phyloP scores from a whole-genome alignment of 768 basidiomycete species.

The Suillus tomentosus region DNA sequence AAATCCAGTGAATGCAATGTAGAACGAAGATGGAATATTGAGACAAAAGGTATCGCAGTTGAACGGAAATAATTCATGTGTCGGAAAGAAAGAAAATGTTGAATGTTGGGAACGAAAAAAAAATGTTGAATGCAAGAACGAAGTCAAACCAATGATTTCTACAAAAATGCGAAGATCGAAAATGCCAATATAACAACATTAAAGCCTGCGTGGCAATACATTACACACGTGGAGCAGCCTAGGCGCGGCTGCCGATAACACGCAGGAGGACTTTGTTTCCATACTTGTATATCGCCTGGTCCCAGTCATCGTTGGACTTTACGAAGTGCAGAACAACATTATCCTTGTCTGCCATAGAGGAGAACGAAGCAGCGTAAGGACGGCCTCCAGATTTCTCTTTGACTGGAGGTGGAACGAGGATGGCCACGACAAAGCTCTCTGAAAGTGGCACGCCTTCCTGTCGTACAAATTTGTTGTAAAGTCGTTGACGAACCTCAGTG shows the following conservation, averaged over 20 bases:
- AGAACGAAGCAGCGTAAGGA: slow-evolving; percentile 36
- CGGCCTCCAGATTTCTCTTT: slow-evolving; percentile 21
- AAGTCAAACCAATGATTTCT: slow-evolving; percentile 12
- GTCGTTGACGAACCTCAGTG: slow-evolving; percentile 52
- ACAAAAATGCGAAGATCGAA: slow-evolving; percentile 9
- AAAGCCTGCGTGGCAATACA: slow-evolving; percentile 15
- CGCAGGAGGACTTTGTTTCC: slow-evolving; percentile 59
- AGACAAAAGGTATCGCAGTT: neutral
- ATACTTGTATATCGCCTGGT: slow-evolving; percentile 43
- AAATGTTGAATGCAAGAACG: neutral
- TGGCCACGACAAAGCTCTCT: slow-evolving; percentile 56
- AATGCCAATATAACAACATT: neutral
- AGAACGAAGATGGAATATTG: neutral
- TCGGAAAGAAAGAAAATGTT: neutral
- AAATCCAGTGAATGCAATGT: slow-evolving; percentile 9
- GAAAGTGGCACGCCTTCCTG: slow-evolving; percentile 59
- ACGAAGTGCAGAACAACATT: slow-evolving; percentile 45
- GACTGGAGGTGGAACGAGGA: slow-evolving; percentile 41
- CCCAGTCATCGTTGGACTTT: slow-evolving; percentile 62
- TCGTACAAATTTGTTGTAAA: slow-evolving; percentile 68
- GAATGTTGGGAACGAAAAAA: neutral
- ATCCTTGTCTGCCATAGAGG: slow-evolving; percentile 31
- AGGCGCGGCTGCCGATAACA: slow-evolving; percentile 40
- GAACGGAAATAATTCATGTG: neutral
- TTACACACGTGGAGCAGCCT: slow-evolving; percentile 6